These are phyloP conservation scores for Suillus fuscotomentosus DNA, from an alignment of 768 basidiomycete species.

Conservation along the genomic window DNA sequence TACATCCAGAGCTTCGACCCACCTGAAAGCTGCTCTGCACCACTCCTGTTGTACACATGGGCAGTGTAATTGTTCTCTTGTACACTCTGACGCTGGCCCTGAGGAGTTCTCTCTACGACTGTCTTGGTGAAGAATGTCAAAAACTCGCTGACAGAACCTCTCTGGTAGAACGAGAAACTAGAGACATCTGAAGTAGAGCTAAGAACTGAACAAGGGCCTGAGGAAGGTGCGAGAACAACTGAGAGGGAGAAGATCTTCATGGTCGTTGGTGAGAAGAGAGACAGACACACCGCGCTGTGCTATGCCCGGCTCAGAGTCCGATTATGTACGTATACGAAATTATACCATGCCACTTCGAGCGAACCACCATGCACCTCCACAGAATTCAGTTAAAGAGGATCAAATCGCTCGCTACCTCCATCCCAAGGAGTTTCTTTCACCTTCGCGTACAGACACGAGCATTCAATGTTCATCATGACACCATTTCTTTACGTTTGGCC, in stretches of 20 bases:
- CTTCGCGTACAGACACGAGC: constrained; percentile 45
- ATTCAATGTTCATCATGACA: constrained; percentile 51
- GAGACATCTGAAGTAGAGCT: constrained; percentile 76
- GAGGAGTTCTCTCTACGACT: constrained; percentile 82
- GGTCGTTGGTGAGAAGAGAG: constrained; percentile 17
- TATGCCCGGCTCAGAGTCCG: background rate
- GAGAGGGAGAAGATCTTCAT: constrained; percentile 92
- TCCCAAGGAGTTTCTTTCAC: constrained; percentile 24
- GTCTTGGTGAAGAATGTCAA: constrained; percentile 94
- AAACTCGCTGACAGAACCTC: constrained; percentile 85
- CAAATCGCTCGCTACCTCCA: constrained; percentile 13
- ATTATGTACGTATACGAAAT: constrained; percentile 1
- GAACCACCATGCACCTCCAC: background rate
- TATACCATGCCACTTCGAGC: background rate
- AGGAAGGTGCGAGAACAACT: constrained; percentile 64
- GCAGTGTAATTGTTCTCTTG: constrained; percentile 93
- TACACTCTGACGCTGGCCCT: constrained; percentile 89
- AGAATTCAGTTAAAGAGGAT: background rate
- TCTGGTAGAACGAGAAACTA: constrained; percentile 93
- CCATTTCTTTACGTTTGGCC: constrained; percentile 35
- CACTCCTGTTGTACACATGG: constrained; percentile 90
- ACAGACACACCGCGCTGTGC: background rate
- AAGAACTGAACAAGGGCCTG: constrained; percentile 62
- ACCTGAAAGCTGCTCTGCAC: constrained; percentile 86
- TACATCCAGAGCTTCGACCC: constrained; percentile 20